phyloP scores from a whole-genome alignment of 352 stramenopile species.

The Lagenidium sp. region DNA sequence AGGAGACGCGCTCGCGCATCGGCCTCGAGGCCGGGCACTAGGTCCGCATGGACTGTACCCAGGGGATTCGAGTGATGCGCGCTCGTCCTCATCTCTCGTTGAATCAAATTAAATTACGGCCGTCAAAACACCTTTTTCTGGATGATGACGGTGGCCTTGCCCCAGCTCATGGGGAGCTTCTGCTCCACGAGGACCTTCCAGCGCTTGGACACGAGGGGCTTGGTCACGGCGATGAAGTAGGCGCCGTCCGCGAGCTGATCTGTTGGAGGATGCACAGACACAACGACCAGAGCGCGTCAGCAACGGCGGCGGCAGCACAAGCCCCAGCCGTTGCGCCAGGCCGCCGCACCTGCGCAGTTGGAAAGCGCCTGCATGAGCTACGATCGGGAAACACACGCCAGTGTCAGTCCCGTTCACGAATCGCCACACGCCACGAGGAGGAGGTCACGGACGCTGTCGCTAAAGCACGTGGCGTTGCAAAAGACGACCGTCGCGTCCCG shows the following conservation, averaged over 20 bases:
- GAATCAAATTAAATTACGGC: background rate
- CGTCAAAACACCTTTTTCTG: constrained; percentile 53
- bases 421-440: background rate
- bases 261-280: constrained; percentile 1
- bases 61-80: background rate
- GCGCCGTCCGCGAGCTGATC: constrained; percentile 32
- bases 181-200: constrained; percentile 55
- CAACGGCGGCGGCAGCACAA: too few relatives aligned
- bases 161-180: constrained; percentile 64
- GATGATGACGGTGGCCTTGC: constrained; percentile 43
- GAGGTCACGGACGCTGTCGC: constrained; percentile 33
- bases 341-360: constrained; percentile 15
- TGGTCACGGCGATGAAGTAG: constrained; percentile 58
- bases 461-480: constrained; percentile 67
- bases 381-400: background rate
- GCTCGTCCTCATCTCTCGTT: too few relatives aligned
- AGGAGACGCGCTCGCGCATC: constrained; percentile 12
- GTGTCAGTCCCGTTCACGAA: background rate
- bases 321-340: too few relatives aligned
- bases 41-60: constrained; percentile 2
- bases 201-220: constrained; percentile 36
- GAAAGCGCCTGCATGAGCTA: constrained; percentile 27
- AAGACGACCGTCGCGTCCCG: constrained; percentile 47
- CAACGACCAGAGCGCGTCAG: too few relatives aligned
- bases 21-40: constrained; percentile 10